phyloP scores from a whole-genome alignment of 768 basidiomycete genomes.

The Tubosaeta sp. region DNA sequence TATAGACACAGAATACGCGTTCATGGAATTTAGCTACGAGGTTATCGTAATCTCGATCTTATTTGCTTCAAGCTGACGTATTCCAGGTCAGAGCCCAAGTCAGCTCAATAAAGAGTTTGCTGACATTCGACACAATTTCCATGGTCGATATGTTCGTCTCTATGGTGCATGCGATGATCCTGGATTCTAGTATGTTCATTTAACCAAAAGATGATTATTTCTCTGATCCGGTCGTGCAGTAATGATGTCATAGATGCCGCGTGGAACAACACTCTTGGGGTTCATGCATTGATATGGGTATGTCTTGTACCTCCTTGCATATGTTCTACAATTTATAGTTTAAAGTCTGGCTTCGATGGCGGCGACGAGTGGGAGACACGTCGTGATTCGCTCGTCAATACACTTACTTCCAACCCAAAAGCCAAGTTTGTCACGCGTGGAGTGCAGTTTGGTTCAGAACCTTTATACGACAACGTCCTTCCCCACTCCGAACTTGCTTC shows the following conservation, averaged over 20 bases:
- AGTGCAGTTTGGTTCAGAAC: slow-evolving; percentile 70
- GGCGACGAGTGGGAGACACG: slow-evolving; percentile 48
- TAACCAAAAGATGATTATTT: slow-evolving; percentile 12
- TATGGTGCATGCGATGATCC: slow-evolving; percentile 39
- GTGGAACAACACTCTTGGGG: slow-evolving; percentile 63
- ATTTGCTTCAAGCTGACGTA: neutral
- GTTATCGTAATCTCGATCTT: slow-evolving; percentile 35
- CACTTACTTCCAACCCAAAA: slow-evolving; percentile 55
- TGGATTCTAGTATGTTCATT: slow-evolving; percentile 35
- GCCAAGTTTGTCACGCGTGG: slow-evolving; percentile 63
- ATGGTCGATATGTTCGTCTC: slow-evolving; percentile 60
- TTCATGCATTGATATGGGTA: slow-evolving; percentile 75
- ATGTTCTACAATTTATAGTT: neutral
- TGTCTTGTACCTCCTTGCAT: slow-evolving; percentile 10
- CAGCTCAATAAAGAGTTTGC: slow-evolving; percentile 53
- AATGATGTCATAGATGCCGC: slow-evolving; percentile 66
- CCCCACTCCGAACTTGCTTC: slow-evolving; percentile 43
- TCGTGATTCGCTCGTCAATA: slow-evolving; percentile 47
- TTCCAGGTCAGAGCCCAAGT: slow-evolving; percentile 51
- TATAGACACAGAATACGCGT: slow-evolving; percentile 61
- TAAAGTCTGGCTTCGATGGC: slow-evolving; percentile 37
- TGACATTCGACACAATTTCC: slow-evolving; percentile 55
- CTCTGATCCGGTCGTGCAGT: slow-evolving; percentile 21
- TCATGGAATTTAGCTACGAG: slow-evolving; percentile 76
- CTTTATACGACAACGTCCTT: slow-evolving; percentile 57